Evolutionary conservation across 2,329 filamentous ascomycete genomes (phyloP), one percentile per base, ranked within the genome.

Genomic region (Arthroderma uncinatum): DNA sequence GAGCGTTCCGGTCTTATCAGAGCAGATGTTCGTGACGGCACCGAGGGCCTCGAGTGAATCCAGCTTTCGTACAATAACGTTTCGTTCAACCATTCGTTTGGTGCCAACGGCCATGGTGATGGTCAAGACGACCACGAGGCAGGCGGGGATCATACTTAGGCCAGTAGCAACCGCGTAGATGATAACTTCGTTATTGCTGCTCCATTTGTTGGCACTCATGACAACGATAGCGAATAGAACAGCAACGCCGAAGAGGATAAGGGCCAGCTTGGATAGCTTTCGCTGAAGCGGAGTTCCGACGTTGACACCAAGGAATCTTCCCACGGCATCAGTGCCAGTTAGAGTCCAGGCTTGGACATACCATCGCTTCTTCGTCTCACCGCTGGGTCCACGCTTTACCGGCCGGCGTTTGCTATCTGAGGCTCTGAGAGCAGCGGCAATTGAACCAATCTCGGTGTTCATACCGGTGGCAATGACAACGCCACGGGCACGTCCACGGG

Each of bases 221-320:
- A 87, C 84, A 63, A 88, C 82, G 62, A 88, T 79, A 7, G 84
- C 84, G 60, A 84, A 85, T 25, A 87, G 64, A 10, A 88, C 79
- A 1, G 85, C 85, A 54, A 86, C 79, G 30, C 75, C 77, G 65
- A 88, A 87, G 1, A 87, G 77, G 1, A 85, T 68, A 16, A 87
- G 75, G 21, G 85, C 85, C 53, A 88, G 77, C 67, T 81, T 81
- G 52, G 83, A 85, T 14, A 88, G 74, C 65, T 85, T 86, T 63
- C 79, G 78, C 68, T 87, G 83, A 16, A 88, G 75, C 2, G 85
- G 85, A 9, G 85, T 87, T 50, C 85, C 85, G 10, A 85, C 79
- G 56, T 81, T 84, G 59, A 87, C 78, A 54, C 85, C 84, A 7
- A 87, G 74, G 65, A 88, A 85, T 37, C 78, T 75, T 3, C 81